Evolutionary conservation across 139 green algal genomes (phyloP).

Genomic region (Mesotaenium endlicherianum): DNA sequence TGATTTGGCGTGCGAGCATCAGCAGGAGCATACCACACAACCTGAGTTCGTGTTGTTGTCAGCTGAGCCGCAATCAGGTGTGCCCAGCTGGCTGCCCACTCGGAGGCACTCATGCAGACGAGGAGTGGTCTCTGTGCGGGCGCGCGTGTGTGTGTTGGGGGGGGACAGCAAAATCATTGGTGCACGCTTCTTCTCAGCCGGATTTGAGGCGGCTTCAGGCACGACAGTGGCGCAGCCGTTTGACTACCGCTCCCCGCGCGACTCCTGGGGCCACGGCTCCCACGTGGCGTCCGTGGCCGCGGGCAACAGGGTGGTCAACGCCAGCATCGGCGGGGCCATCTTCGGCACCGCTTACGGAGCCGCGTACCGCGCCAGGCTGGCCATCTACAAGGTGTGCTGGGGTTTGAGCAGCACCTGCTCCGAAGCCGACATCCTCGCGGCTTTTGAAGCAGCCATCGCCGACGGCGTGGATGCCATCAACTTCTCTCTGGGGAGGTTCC

Average conservation of each 20-base stretch:
- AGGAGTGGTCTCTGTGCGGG: no score
- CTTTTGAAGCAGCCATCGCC: neutral
- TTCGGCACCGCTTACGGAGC: slow-evolving; percentile 1
- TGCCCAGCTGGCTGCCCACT: no score
- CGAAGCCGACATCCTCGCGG: slow-evolving; percentile 20
- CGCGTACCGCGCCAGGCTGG: slow-evolving; percentile 1
- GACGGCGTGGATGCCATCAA: slow-evolving; percentile 35
- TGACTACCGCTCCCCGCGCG: slow-evolving; percentile 14
- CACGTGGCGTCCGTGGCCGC: neutral
- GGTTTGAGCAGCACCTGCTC: neutral
- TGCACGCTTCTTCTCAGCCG: slow-evolving; percentile 14
- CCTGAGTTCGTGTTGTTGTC: no score
- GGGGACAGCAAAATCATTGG: slow-evolving; percentile 8
- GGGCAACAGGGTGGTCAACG: neutral
- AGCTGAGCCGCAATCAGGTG: no score
- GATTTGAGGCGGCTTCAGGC: neutral
- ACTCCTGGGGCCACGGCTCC: slow-evolving; percentile 24
- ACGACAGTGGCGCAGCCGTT: neutral
- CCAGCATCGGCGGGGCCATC: neutral
- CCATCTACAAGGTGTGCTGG: slow-evolving; percentile 16
- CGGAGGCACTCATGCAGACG: no score
- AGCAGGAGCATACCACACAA: no score
- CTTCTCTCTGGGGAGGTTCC: neutral
- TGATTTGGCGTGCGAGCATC: no score
- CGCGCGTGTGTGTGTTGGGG: neutral